A percentile compares a stretch with the other conserved stretches of the same genome.
phyloP scores from a whole-genome alignment of 1,284 basidiomycete species.

The Salmacisia buchloeana region DNA sequence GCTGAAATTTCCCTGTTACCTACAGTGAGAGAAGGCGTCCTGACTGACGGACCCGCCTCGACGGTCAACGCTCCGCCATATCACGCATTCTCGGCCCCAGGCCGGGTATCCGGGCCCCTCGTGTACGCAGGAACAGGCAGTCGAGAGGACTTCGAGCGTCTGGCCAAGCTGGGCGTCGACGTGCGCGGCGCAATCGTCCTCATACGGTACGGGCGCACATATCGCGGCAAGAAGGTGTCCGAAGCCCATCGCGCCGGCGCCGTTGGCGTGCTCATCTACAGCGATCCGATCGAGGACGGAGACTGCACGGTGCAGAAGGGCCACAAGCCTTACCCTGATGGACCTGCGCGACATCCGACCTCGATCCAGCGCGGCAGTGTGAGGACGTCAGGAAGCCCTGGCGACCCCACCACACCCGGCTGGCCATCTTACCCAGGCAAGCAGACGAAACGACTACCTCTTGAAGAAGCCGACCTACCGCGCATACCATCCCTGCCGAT shows the following conservation, averaged over 20 bases:
- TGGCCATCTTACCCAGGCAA: conserved; percentile 68
- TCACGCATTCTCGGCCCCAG: conserved; percentile 52
- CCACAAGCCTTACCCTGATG: conserved; percentile 63
- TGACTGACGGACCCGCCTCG: conserved; percentile 53
- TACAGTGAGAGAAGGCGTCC: conserved; percentile 50
- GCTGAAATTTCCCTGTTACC: too few relatives aligned
- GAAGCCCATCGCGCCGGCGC: conserved; percentile 77
- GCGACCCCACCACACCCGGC: conserved; percentile 79
- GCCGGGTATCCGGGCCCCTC: conserved; percentile 58
- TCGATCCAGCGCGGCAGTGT: conserved; percentile 68
- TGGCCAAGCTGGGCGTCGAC: conserved; percentile 60
- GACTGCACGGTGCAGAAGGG: conserved; percentile 68
- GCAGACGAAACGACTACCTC: conserved; percentile 63
- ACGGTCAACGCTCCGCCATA: conserved; percentile 53
- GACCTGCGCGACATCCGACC: conserved; percentile 76
- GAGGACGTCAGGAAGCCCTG: conserved; percentile 73
- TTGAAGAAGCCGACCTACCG: conserved; percentile 61
- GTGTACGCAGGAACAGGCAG: conserved; percentile 77
- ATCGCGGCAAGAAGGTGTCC: conserved; percentile 78
- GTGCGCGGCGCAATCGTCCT: conserved; percentile 77
- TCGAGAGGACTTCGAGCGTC: conserved; percentile 66
- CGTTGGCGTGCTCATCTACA: conserved; percentile 65
- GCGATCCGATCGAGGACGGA: conserved; percentile 83
- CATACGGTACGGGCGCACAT: conserved; percentile 70
- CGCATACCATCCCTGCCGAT: conserved; percentile 70